phyloP scores from a whole-genome alignment of 257 asterid species.

The Buddleja alternifolia region DNA sequence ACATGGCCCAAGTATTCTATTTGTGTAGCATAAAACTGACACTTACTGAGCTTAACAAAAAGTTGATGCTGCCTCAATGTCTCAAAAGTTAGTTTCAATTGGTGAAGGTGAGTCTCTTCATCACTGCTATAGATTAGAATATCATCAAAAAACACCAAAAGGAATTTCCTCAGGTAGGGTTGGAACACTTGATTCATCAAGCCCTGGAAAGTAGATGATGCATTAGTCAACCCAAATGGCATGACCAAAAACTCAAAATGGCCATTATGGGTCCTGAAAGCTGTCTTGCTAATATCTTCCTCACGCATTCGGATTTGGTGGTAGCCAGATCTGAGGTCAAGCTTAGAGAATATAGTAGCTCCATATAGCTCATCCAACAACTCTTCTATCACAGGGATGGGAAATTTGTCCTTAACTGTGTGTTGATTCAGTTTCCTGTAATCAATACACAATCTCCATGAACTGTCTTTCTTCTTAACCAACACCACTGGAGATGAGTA shows the following conservation, averaged over 20 bases:
- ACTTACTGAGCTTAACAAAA: conserved; percentile 11
- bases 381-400: too few relatives aligned
- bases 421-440: too few relatives aligned
- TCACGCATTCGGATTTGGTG: conserved; percentile 8
- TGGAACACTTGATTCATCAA: too few relatives aligned
- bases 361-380: conserved; percentile 26
- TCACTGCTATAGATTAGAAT: conserved; percentile 19
- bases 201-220: too few relatives aligned
- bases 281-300: not conserved
- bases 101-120: not conserved
- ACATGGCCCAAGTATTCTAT: conserved; percentile 25
- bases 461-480: not conserved
- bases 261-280: conserved; percentile 15
- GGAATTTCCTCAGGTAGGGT: conserved; percentile 16
- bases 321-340: conserved; percentile 14
- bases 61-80: not conserved
- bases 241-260: too few relatives aligned
- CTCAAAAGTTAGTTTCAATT: not conserved
- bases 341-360: not conserved
- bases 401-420: too few relatives aligned
- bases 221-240: too few relatives aligned
- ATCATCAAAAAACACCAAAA: conserved; percentile 28
- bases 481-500: not conserved
- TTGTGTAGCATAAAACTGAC: not conserved
- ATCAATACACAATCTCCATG: too few relatives aligned